A percentile compares a stretch with the other conserved stretches of the same genome.
phyloP scores from a whole-genome alignment of 208 protist genomes.

The Trypanosoma theileri region DNA sequence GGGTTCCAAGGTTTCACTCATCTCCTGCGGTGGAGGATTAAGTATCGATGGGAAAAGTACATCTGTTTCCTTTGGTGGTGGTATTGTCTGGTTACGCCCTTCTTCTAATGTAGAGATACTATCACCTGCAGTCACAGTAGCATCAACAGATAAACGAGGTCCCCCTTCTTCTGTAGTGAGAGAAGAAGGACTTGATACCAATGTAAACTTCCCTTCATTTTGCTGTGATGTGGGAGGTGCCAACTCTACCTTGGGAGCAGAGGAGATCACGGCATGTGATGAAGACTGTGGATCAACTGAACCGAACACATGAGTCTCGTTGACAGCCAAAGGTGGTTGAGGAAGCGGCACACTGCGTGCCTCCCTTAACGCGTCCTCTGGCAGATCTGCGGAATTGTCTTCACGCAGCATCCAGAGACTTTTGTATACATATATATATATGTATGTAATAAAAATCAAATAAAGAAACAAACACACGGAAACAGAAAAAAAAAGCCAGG shows the following conservation, averaged over 20 bases:
- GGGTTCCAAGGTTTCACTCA: not conserved
- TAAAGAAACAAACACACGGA: not conserved
- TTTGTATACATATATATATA: constrained; percentile 9
- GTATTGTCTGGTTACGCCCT: not conserved
- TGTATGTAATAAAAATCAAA: not conserved
- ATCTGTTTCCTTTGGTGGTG: not conserved
- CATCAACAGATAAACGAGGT: not conserved
- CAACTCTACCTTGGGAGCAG: not conserved
- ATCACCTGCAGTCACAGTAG: too few species aligned
- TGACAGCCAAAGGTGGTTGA: not conserved
- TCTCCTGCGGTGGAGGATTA: not conserved
- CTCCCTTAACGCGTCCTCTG: not conserved
- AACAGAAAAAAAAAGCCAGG: not conserved
- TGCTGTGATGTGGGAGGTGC: too few species aligned
- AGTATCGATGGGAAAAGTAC: not conserved
- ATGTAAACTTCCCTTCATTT: too few species aligned
- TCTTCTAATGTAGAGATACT: too few species aligned
- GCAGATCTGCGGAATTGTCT: too few species aligned
- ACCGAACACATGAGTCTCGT: not conserved
- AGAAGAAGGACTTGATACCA: too few species aligned
- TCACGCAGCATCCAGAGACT: too few species aligned
- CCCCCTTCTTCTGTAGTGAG: not conserved
- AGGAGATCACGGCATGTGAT: not conserved
- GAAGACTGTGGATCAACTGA: not conserved
- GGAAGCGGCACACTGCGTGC: not conserved